A percentile compares a stretch with the other conserved stretches of the same genome.
These are phyloP conservation scores for Lineolata rhizophorae DNA, from an alignment of 495 filamentous ascomycete genomes.

Conservation along the genomic window DNA sequence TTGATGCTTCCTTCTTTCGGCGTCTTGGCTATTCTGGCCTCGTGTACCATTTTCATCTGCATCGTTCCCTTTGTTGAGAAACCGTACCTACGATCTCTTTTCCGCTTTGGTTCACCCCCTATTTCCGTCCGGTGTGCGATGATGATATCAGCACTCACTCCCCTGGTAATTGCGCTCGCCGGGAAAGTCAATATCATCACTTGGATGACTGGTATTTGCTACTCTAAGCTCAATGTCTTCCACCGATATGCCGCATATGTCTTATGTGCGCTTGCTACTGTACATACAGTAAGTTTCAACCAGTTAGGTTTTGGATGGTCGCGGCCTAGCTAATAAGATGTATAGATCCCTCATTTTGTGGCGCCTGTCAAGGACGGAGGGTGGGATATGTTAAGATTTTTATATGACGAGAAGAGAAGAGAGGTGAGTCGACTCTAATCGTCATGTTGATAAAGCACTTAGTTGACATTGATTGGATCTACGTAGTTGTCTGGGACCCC, in stretches of 20 bases:
- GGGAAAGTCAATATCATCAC: slow-evolving; percentile 24
- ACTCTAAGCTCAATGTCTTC: slow-evolving; percentile 5
- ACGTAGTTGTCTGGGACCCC: slow-evolving; percentile 19
- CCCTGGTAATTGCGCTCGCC: slow-evolving; percentile 25
- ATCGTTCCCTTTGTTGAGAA: slow-evolving; percentile 13
- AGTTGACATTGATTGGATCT: too few species aligned
- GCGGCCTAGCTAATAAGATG: background rate
- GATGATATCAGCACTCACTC: slow-evolving; percentile 28
- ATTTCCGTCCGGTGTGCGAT: slow-evolving; percentile 29
- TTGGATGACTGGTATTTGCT: slow-evolving; percentile 7
- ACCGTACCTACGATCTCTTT: slow-evolving; percentile 18
- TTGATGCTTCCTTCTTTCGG: slow-evolving; percentile 13
- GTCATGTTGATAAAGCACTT: too few species aligned
- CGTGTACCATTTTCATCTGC: slow-evolving; percentile 4
- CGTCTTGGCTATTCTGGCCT: slow-evolving; percentile 9
- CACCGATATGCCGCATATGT: slow-evolving; percentile 5
- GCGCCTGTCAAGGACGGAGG: slow-evolving; percentile 5
- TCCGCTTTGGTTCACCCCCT: slow-evolving; percentile 23
- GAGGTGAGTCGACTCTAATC: too few species aligned
- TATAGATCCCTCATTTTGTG: slow-evolving; percentile 5
- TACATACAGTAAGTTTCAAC: slow-evolving; percentile 7
- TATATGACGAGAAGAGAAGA: slow-evolving; percentile 3
- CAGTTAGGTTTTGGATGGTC: background rate
- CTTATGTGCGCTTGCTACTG: slow-evolving; percentile 1
- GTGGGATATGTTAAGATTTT: slow-evolving; percentile 2